A percentile compares a stretch with the other conserved stretches of the same genome.
Evolutionary conservation across 139 green algal species (phyloP).

Genomic region (Asterochloris erici): DNA sequence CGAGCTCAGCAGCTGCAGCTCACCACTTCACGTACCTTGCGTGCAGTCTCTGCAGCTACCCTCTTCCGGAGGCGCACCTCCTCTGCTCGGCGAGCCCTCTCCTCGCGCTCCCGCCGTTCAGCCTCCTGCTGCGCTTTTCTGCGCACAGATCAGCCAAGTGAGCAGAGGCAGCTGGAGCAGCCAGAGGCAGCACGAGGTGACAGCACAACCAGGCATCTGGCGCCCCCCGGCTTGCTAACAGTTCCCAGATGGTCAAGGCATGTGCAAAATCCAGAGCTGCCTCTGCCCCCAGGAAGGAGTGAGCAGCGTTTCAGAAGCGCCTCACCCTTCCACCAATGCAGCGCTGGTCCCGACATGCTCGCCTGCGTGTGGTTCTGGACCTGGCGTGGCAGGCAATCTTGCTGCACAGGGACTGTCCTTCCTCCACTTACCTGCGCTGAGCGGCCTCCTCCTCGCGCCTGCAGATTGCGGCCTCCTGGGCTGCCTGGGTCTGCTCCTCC

Average conservation of each 20-base stretch:
- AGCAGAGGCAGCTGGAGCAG: background rate
- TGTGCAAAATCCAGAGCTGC: background rate
- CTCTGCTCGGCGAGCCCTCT: slow-evolving; percentile 30
- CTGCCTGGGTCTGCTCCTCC: slow-evolving; percentile 31
- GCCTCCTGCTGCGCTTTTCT: slow-evolving; percentile 39
- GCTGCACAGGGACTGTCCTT: background rate
- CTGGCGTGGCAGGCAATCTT: background rate
- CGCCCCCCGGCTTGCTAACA: background rate
- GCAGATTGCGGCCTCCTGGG: slow-evolving; percentile 22
- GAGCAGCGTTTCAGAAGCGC: background rate
- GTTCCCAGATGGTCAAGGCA: background rate
- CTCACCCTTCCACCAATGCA: background rate
- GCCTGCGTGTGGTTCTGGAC: no score
- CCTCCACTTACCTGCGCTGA: slow-evolving; percentile 19
- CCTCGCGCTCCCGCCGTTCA: slow-evolving; percentile 36
- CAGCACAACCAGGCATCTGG: background rate
- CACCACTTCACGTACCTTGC: no score
- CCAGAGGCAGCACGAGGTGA: background rate
- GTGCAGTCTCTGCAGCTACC: slow-evolving; percentile 3
- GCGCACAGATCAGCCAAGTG: background rate
- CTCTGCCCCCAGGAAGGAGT: no score
- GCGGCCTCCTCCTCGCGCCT: slow-evolving; percentile 45
- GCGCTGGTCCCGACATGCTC: background rate
- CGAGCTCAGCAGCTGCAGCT: background rate
- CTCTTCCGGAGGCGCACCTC: slow-evolving; percentile 29